Percentiles rank a stretch among this genome's conserved stretches.
Conservation (phyloP, 2,329 filamentous ascomycete genomes). For the Reticulascus tulasneorum region DNA sequence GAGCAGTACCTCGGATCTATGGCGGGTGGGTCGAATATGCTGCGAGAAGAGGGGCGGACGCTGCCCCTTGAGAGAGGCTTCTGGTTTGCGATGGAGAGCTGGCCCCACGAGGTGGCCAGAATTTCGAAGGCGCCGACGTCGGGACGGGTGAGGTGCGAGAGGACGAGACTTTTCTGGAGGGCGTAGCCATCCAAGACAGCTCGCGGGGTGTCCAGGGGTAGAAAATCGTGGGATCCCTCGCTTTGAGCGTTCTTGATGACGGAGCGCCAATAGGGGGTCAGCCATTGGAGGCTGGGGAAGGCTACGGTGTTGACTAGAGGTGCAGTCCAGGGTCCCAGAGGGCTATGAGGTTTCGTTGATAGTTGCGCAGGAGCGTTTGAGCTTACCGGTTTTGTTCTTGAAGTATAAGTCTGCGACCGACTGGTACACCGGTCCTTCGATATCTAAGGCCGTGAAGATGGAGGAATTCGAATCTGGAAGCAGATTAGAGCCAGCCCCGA, state of each 20-base stretch:
- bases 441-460: slow-evolving; percentile 5
- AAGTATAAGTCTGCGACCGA: slow-evolving; percentile 4
- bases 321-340: slow-evolving; percentile 8
- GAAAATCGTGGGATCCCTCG: slow-evolving; percentile 19
- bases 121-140: slow-evolving; percentile 22
- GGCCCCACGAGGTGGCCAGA: slow-evolving; percentile 26
- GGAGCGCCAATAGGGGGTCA: slow-evolving; percentile 17
- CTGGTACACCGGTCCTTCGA: slow-evolving; percentile 4
- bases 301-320: slow-evolving; percentile 25
- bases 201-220: slow-evolving; percentile 19
- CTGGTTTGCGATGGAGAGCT: slow-evolving; percentile 27
- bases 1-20: slow-evolving; percentile 40
- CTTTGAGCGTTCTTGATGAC: slow-evolving; percentile 17
- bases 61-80: slow-evolving; percentile 42
- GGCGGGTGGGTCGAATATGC: slow-evolving; percentile 30
- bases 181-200: slow-evolving; percentile 32
- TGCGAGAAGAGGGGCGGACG: slow-evolving; percentile 31
- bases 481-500: background rate
- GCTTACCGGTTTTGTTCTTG: slow-evolving; percentile 8
- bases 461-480: slow-evolving; percentile 6
- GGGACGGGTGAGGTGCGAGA: slow-evolving; percentile 17
- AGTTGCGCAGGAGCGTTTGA: background rate
- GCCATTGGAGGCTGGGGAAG: slow-evolving; percentile 19
- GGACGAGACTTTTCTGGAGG: slow-evolving; percentile 25
- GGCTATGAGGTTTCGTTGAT: background rate